Evolutionary conservation across 163 green algal species (phyloP).

Genomic region (Smithsoniella earleae): DNA sequence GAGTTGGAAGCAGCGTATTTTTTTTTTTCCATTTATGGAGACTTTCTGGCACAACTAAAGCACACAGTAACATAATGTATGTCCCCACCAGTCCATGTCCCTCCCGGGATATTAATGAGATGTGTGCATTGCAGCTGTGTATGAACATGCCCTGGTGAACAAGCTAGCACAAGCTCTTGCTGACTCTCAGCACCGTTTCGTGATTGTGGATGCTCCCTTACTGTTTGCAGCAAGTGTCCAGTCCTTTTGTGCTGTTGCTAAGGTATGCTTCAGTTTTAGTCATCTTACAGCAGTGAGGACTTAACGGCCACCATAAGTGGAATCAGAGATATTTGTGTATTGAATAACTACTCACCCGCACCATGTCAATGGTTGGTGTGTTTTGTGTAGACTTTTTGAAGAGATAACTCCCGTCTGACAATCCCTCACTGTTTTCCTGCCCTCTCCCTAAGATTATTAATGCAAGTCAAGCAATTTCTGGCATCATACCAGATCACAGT

Average conservation of each 20-base stretch:
- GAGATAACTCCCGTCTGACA: neutral
- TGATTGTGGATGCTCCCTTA: constrained; percentile 25
- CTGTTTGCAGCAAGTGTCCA: neutral
- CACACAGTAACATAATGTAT: no score
- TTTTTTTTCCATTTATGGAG: no score
- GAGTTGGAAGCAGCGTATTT: no score
- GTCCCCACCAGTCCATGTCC: no score
- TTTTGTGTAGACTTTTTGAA: neutral
- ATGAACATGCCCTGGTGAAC: constrained; percentile 27
- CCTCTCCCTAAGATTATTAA: neutral
- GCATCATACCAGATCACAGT: no score
- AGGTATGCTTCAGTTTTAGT: constrained; percentile 5
- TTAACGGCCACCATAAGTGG: no score
- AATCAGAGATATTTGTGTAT: no score
- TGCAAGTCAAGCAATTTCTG: no score
- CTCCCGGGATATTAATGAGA: no score
- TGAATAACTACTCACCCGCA: neutral
- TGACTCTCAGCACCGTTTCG: neutral
- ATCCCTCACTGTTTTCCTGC: neutral
- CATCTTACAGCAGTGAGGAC: no score
- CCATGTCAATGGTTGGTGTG: neutral
- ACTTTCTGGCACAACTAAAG: no score
- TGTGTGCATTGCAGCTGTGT: constrained; percentile 24
- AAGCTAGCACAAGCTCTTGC: constrained; percentile 18
- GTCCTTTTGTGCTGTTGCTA: constrained; percentile 1